Evolutionary conservation across 2,329 filamentous ascomycete genomes (phyloP), one percentile per base, ranked within the genome.

Genomic region (Sclerotinia subarctica): DNA sequence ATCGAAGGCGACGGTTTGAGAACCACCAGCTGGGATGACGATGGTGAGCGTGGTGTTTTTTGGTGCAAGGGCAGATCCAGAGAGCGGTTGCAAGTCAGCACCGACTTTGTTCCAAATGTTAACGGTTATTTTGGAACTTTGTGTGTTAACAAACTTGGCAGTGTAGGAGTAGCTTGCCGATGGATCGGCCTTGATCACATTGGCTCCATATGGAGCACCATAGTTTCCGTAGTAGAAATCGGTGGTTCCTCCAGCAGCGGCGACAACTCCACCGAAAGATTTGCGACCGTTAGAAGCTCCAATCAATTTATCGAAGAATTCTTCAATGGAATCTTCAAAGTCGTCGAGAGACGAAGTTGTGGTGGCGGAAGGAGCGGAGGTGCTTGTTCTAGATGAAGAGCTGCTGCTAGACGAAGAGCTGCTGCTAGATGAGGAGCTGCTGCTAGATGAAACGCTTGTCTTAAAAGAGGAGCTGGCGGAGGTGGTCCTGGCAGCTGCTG

Each of bases 61-160:
- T 13, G 76, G 76, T 6, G 76, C 76, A 32, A 74, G 66, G 0
- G 67, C 53, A 32, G 74, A 69, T 11, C 74, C 75, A n/a, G 71
- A 75, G 24, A 71, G 67, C 6, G 57, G 26, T 24, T 63, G 60
- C 3, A 32, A 15, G 54, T 72, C 70, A 7, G 69, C 54, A 10
- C 64, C 68, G 21, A 68, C 72, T 68, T 77, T 77, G 59, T 77
- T 72, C 76, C 76, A 77, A 60, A 75, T 38, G 56, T 71, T 71
- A 68, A 77, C 60, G 17, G 71, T 74, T 54, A 76, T 42, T 15
- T 42, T 42, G 38, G 4, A 13, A 42, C 13, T 15, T 15, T 42
- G 67, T 6, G 73, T 73, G 68, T 77, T 77, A 32, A 66, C 52
- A 65, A 74, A 76, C 5, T 70, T 70, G 47, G 68, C 71, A 26